A percentile compares a stretch with the other conserved stretches of the same genome.
Conservation (phyloP, 164 flowering plant species). For the Nymphaea colorata region DNA sequence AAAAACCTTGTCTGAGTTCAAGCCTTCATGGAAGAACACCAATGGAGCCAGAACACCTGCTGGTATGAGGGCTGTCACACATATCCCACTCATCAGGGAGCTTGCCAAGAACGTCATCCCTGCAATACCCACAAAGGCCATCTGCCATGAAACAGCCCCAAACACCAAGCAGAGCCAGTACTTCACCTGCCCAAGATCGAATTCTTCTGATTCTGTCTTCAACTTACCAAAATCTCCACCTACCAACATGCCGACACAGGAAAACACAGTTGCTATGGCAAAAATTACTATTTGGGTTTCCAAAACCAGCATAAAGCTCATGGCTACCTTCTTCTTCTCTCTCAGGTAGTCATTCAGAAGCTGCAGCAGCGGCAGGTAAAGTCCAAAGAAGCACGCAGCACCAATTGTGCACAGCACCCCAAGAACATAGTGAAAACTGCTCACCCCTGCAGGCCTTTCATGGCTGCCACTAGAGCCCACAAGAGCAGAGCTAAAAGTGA, state of each 20-base stretch:
- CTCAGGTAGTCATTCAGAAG: slow-evolving; percentile 13
- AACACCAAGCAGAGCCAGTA: slow-evolving; percentile 38
- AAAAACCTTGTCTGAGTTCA: slow-evolving; percentile 48
- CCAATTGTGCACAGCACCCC: slow-evolving; percentile 55
- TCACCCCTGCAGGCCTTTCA: slow-evolving; percentile 30
- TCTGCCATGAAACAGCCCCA: slow-evolving; percentile 52
- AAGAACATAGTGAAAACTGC: slow-evolving; percentile 28
- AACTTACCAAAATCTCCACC: slow-evolving; percentile 44
- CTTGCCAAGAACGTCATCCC: slow-evolving; percentile 70
- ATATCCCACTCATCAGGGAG: slow-evolving; percentile 61
- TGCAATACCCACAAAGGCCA: slow-evolving; percentile 73
- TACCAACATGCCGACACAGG: slow-evolving; percentile 51
- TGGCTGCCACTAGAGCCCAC: slow-evolving; percentile 35
- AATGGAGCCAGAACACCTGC: slow-evolving; percentile 66
- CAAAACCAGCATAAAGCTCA: slow-evolving; percentile 26
- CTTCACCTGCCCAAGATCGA: slow-evolving; percentile 26
- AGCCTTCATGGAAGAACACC: slow-evolving; percentile 39
- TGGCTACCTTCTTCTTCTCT: no score
- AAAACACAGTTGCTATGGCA: slow-evolving; percentile 38
- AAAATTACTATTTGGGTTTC: slow-evolving; percentile 75
- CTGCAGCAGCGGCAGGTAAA: slow-evolving; percentile 44
- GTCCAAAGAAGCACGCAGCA: slow-evolving; percentile 55
- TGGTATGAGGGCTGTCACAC: slow-evolving; percentile 68
- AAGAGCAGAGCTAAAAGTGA: slow-evolving; percentile 43
- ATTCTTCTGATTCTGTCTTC: slow-evolving; percentile 26